phyloP scores from a whole-genome alignment of 768 basidiomycete genomes.

The Xerocomellus dryophilus region DNA sequence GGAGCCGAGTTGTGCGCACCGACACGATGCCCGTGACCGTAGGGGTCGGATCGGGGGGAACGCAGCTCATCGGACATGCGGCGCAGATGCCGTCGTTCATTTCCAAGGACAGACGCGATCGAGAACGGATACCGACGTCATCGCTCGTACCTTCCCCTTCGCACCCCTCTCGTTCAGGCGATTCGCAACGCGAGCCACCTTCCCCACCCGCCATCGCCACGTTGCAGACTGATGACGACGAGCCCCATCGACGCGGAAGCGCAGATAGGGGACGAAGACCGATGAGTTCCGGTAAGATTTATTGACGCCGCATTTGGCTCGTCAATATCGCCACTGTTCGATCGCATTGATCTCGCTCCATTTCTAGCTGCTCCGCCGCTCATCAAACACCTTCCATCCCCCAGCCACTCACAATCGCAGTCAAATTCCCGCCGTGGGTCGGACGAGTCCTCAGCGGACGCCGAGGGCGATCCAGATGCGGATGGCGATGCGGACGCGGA shows the following conservation, averaged over 20 bases:
- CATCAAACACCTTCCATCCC: conserved; percentile 26
- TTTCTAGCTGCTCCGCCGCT: conserved; percentile 17
- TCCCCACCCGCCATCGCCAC: conserved; percentile 34
- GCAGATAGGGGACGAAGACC: conserved; percentile 29
- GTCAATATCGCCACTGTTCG: background rate
- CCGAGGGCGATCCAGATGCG: conserved; percentile 35
- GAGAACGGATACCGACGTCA: conserved; percentile 26
- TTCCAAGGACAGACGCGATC: conserved; percentile 27
- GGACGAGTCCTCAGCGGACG: conserved; percentile 29
- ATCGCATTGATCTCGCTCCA: conserved; percentile 1
- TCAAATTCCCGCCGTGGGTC: conserved; percentile 26
- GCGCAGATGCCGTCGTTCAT: conserved; percentile 24
- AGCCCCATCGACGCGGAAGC: conserved; percentile 17
- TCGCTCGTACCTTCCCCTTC: conserved; percentile 21
- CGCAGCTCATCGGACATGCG: conserved; percentile 26
- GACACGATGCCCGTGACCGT: conserved; percentile 34
- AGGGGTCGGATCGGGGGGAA: conserved; percentile 23
- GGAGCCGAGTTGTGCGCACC: conserved; percentile 24
- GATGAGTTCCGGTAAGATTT: conserved; percentile 26
- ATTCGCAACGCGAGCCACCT: conserved; percentile 30
- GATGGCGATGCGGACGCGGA: conserved; percentile 43
- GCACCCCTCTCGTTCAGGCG: conserved; percentile 10
- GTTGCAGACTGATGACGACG: conserved; percentile 28
- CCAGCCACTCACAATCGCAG: conserved; percentile 24
- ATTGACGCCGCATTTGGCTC: background rate